These are phyloP conservation scores for Physcomitrium patens DNA, from an alignment of 225 moss, liverwort and hornwort genomes.

Conservation along the genomic window DNA sequence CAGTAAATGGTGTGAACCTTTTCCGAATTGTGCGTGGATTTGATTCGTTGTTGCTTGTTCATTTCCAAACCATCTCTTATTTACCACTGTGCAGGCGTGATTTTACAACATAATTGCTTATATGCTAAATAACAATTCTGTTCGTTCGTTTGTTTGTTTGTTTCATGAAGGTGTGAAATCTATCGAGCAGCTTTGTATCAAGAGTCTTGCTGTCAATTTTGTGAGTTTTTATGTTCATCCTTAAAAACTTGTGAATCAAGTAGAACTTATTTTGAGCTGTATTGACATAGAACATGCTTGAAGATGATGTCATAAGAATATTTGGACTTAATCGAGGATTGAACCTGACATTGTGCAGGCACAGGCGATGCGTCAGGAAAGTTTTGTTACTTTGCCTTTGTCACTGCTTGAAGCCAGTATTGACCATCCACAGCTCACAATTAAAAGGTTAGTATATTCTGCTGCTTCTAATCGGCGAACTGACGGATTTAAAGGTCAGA, in stretches of 20 bases:
- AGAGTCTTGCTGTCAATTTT: slow-evolving; percentile 74
- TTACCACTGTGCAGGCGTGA: background rate
- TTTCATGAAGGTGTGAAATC: slow-evolving; percentile 46
- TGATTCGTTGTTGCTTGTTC: background rate
- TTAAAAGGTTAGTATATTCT: slow-evolving; percentile 49
- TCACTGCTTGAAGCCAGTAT: slow-evolving; percentile 55
- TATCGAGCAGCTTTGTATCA: slow-evolving; percentile 48
- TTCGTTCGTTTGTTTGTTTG: background rate
- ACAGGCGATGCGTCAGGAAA: slow-evolving; percentile 34
- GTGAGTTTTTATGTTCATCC: slow-evolving; percentile 43
- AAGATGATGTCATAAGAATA: background rate
- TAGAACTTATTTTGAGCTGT: background rate
- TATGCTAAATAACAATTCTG: slow-evolving; percentile 15
- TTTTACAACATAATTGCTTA: background rate
- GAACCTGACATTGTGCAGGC: slow-evolving; percentile 38
- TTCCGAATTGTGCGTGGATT: slow-evolving; percentile 12
- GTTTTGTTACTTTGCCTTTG: slow-evolving; percentile 56
- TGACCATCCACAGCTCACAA: slow-evolving; percentile 66
- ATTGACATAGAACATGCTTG: slow-evolving; percentile 18
- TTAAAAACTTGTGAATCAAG: background rate
- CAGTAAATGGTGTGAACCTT: slow-evolving; percentile 49
- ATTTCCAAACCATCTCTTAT: background rate
- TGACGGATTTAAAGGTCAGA: background rate
- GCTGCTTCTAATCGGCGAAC: background rate
- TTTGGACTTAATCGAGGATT: background rate